Base-by-base conservation (phyloP, 441 rosid genomes). In the Breynia disticha region DNA sequence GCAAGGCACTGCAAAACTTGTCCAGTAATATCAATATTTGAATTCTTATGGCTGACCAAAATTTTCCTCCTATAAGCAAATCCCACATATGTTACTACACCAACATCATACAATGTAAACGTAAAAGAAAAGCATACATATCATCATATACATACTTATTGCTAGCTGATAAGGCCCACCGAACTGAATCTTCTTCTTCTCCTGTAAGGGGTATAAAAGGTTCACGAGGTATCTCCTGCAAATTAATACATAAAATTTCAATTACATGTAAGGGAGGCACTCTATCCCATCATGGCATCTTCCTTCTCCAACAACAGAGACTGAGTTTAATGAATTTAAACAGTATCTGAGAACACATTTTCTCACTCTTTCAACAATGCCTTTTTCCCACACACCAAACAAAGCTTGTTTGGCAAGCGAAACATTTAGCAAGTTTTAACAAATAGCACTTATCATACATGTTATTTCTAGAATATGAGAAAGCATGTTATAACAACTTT, bases 1-100 rank as follows among this genome's bases (percentile, higher is more conserved):
- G 63, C 66, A 20, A 91, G 87, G 74, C 96, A 87, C 65, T 63
- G 81, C 60, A 93, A 61, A 60, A 67, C 18, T 64, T 80, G 65
- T 52, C 83, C 95, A 7, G 86, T 81, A 56, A 93, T 84, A 57
- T 83, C 86, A 67, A 93, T 93, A 59, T 76, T 72, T 48, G 95
- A 82, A 43, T 62, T 60, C 50, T 61, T 11, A 61, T 85, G 95
- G 24, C 57, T 49, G 53, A 76, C 90, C 62, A 90, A 59, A 19
- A 79, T 58, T 62, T 38, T 71, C 65, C 54, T 76, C 76, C 96
- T 81, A 74, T 42, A 55, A 50, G 60, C 55, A 61, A 53, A 41
- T n/a, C 35, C 38, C 53, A 56, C 28, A 18, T 21, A 54, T 10
- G 52, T 65, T 54, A 55, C 59, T 46, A 32, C 16, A 58, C 52